Evolutionary conservation across 306 rosid species (phyloP), one percentile per base, ranked within the genome.

Genomic region (Sophora flavescens): DNA sequence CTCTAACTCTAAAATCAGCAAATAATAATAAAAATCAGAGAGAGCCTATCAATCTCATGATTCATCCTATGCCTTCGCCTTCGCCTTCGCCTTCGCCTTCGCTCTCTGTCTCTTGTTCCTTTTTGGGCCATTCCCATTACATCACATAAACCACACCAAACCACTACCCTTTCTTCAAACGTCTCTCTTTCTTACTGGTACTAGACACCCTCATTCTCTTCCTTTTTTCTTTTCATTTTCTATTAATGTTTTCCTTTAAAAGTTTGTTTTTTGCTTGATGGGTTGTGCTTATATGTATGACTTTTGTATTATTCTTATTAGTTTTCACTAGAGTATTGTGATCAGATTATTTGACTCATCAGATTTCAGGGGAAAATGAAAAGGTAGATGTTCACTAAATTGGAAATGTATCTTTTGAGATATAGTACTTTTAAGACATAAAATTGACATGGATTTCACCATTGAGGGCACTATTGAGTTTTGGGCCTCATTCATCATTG

Each of bases 111-210:
- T 50, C 54, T 42, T 10, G 18, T 15, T 15, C 18, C 57, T 12
- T 47, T 47, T 47, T 3, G 22, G 57, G 26, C 9, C 57, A 51
- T 51, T n/a, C 18, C 2, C 57, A 5, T 51, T n/a, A 50, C 18
- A 50, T 50, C 7, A 14, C 26, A 51, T 50, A 50, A 50, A 50
- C 11, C 51, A 11, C n/a, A 45, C 11, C 52, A 47, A 15, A 47
- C 16, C 53, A 50, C 18, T n/a, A 50, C 18, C 18, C 18, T 50
- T 50, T 50, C 56, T n/a, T 50, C n/a, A 18, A 50, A 14, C 56
- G 0, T n/a, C 22, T 50, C 22, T 15, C 18, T 51, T 67, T 80
- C 47, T 38, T 74, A 41, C 72, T 45, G 84, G 84, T 81, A 81
- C 50, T 68, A n/a, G n/a, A n/a, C 84, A 16, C 10, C 53, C 53